Percentiles rank a stretch among this genome's conserved stretches.
Conservation (phyloP, 768 basidiomycete genomes). For the Suillus weaverae region DNA sequence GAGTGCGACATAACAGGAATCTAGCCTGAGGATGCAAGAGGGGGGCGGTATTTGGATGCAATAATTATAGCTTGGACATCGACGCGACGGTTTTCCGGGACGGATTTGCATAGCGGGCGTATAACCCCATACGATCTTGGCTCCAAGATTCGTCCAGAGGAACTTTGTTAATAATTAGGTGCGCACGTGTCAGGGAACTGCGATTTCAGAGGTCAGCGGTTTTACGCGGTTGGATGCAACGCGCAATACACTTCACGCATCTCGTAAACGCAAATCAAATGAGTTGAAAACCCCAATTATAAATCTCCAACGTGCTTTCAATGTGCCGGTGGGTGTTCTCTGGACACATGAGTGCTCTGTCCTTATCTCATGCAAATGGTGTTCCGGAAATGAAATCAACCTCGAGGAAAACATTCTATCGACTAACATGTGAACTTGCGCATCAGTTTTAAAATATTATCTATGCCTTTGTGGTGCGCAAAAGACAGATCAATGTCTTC, state of each 20-base stretch:
- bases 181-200: not conserved
- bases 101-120: not conserved
- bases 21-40: not conserved
- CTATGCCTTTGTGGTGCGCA: not conserved
- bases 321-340: not conserved
- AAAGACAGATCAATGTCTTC: not conserved
- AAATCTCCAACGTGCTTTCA: not conserved
- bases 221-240: not conserved
- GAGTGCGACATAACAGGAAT: not conserved
- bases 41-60: not conserved
- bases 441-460: not conserved
- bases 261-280: not conserved
- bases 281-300: not conserved
- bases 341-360: not conserved
- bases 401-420: not conserved
- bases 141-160: not conserved
- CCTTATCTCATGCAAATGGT: not conserved
- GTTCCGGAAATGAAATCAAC: not conserved
- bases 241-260: not conserved
- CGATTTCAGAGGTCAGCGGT: not conserved
- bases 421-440: not conserved
- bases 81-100: not conserved
- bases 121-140: not conserved
- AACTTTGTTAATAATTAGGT: not conserved
- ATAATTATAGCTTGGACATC: not conserved